Evolutionary conservation across 305 asterid species (phyloP), one percentile per base, ranked within the genome.

Genomic region (Fraxinus paxiana): DNA sequence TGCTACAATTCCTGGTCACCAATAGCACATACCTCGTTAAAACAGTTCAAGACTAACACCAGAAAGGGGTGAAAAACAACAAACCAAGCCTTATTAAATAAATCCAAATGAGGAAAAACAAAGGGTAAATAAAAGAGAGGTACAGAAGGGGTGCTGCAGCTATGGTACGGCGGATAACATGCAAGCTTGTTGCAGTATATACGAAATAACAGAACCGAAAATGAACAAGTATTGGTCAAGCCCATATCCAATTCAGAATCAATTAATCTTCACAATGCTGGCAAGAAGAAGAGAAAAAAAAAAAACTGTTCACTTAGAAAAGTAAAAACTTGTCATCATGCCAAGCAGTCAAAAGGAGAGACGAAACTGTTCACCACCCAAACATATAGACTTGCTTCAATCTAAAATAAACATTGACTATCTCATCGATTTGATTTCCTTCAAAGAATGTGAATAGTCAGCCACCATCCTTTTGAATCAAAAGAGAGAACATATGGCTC

Each of bases 1-100:
- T 76, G 86, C 90, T 72, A 81, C 69, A 67, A 96, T 91, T 77
- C 99, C 98, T 96, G 97, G 83, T 84, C 80, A 85, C 35, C 83
- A 83, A 48, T 83, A 88, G 77, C 56, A 82, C 70, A 80, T 37
- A 34, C 56, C 77, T 69, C 80, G 77, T 84, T 76, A 79, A 30
- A 69, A 79, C 20, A 26, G 34, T 13, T 3, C 71, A 79, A 12
- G 12, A 56, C 28, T 61, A 34, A 22, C 41, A 72, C 71, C 20
- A n/a, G 77, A 51, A 28, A 77, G 41, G 61, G 75, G 65, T 46
- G 73, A 0, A 28, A 67, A 67, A 67, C 35, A 26, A 67, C 38
- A 67, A 67, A 26, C 38, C 20, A 67, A 28, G 7, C 10, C 73
- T 26, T 26, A 9, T 65, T 4, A 65, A 24, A 24, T 65, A 37